Base-by-base conservation (phyloP, 495 filamentous ascomycete species). In the Xylaria grammica region DNA sequence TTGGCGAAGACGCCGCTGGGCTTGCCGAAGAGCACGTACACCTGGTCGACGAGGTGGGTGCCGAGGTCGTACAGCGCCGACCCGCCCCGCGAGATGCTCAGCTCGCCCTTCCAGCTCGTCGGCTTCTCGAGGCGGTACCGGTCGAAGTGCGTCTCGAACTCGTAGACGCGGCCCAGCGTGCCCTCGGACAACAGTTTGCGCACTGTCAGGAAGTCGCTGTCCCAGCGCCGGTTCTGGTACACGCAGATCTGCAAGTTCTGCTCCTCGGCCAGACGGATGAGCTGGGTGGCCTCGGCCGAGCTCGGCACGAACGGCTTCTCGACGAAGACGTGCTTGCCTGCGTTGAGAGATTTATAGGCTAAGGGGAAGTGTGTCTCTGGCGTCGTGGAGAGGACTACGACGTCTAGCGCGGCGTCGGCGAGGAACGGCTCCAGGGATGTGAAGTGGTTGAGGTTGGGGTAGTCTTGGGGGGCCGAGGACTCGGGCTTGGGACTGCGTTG, bases 281-380 rank as follows among this genome's bases (percentile, higher is more conserved):
- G 85, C 66, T 88, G 80, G 42, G 87, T 79, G 10, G 92, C 91
- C 77, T 97, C 89, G 56, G 82, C 75, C 17, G 82, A 78, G 4
- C 88, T 91, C 11, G 90, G 87, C 8, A 91, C 89, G 74, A 97
- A 94, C 0, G 94, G 94, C 78, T 97, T 97, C 78, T 97, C 94
- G 44, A 92, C 88, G 27, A 97, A 81, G 24, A 96, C 90, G 74
- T 97, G 86, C 76, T 96, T 97, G 52, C 91, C 89, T 17, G 83
- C 81, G 69, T 87, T 82, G 17, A 97, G 80, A 2, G 91, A 89
- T 40, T 85, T 72, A 71, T 87, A 88, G 5, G 84, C 78, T 46
- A 93, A 79, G 6, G 73, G 63, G 72, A 84, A 93, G 78, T 97
- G 94, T 1, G 87, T 89, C 60, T 90, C 83, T 10, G 93, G 93